phyloP scores from a whole-genome alignment of 129 eudicot species.

The Flaveria brownii region DNA sequence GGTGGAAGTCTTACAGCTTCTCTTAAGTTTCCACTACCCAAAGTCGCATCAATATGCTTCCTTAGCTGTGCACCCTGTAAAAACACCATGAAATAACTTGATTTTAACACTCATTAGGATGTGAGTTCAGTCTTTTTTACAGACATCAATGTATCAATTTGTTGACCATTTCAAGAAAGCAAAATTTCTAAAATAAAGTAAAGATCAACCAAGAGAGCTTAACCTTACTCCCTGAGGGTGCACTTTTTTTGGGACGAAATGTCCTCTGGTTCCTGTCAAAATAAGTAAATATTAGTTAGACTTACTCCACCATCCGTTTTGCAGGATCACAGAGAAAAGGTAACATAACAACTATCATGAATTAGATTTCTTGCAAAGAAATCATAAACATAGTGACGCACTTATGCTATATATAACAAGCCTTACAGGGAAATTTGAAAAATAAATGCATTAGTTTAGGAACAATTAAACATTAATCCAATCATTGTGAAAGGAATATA shows the following conservation, averaged over 20 bases:
- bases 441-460: neutral
- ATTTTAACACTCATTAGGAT: neutral
- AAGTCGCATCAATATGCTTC: slow-evolving; percentile 85
- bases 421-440: neutral
- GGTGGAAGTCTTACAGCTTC: slow-evolving; percentile 95
- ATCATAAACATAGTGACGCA: neutral
- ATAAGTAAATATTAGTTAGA: neutral
- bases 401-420: neutral
- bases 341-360: neutral
- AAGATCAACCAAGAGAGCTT: slow-evolving; percentile 19
- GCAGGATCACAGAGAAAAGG: neutral
- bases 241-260: slow-evolving; percentile 87
- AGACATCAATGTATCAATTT: neutral
- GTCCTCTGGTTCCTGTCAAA: slow-evolving; percentile 76
- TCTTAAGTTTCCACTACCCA: slow-evolving; percentile 90
- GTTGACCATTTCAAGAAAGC: slow-evolving; percentile 4
- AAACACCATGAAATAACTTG: neutral
- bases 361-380: neutral
- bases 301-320: neutral
- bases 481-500: neutral
- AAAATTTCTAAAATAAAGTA: neutral
- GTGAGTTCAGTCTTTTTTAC: neutral
- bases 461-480: neutral
- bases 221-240: slow-evolving; percentile 96
- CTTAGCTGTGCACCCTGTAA: slow-evolving; percentile 88